Base-by-base conservation (phyloP, 2,329 filamentous ascomycete species). In the Macrophomina phaseolina region DNA sequence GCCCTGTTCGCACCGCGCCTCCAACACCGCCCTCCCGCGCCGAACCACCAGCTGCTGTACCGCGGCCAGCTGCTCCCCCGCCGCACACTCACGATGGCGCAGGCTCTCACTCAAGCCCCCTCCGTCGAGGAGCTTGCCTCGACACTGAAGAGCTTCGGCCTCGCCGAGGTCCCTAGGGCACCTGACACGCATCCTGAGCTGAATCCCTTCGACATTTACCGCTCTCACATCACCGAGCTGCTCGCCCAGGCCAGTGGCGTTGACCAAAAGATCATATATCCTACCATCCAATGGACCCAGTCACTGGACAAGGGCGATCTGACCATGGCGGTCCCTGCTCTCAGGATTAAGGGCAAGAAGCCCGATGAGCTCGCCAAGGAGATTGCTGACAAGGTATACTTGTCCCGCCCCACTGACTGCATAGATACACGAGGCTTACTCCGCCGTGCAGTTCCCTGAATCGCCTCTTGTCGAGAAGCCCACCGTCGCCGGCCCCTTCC, bases 271-370 rank as follows among this genome's bases (percentile, higher is more conserved):
- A 87, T 93, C 72, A 89, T 96, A 75, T 93, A 91, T 80, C 87
- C 88, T 32, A 88, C 88, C 45, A 82, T 97, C 49, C 87, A 91
- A 81, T 94, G 91, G 91, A 94, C 92, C 5, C 84, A 87, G 69
- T 87, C 89, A 45, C 83, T 93, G 28, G 92, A 95, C 70, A 93
- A 94, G 82, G 93, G 93, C 56, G 93, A 97, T 79, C 81, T 96
- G 72, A 86, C 91, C 64, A 80, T 97, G 55, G 89, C 92, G 8
- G 88, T 92, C 8, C 91, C 93, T 16, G 91, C 92, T n/a, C 85
- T 97, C 69, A 86, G 92, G 69, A 80, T 94, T 73, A 94, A 89
- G 78, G 82, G 84, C 72, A 87, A 86, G 79, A 87, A 88, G 71
- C 85, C 87, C 42, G 80, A 84, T 64, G 86, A 86, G 62, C 79